Evolutionary conservation across 441 rosid genomes (phyloP).

Genomic region (Eruca vesicaria): DNA sequence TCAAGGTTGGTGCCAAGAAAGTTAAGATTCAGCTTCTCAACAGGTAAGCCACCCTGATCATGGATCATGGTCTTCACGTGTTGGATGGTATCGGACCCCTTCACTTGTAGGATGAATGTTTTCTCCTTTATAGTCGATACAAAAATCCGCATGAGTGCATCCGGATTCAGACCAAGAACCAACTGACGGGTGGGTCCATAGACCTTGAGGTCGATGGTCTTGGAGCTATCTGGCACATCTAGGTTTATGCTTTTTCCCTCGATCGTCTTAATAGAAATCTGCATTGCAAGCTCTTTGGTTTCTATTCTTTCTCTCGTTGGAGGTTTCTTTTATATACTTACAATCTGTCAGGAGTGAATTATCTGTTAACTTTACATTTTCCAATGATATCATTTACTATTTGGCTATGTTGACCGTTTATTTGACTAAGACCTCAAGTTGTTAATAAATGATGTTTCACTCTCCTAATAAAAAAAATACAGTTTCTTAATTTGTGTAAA

Average conservation of each 20-base stretch:
- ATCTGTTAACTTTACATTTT: background rate
- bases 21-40: background rate
- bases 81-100: constrained; percentile 10
- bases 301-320: background rate
- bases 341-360: background rate
- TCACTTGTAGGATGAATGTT: constrained; percentile 9
- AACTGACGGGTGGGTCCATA: background rate
- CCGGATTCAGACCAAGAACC: background rate
- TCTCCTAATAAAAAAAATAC: too few species aligned
- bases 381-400: background rate
- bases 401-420: background rate
- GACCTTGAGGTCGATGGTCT: constrained; percentile 4
- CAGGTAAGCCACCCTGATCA: background rate
- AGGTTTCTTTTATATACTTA: background rate
- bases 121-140: constrained; percentile 13
- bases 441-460: too few species aligned
- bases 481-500: too few species aligned
- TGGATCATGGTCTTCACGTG: constrained; percentile 26
- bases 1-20: background rate
- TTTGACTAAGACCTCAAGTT: background rate
- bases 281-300: background rate
- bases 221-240: background rate
- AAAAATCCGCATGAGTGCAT: constrained; percentile 5
- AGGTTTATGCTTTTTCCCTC: background rate
- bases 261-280: background rate